These are phyloP conservation scores for Polychaeton citri DNA, from an alignment of 2,329 filamentous ascomycete species.

Conservation along the genomic window DNA sequence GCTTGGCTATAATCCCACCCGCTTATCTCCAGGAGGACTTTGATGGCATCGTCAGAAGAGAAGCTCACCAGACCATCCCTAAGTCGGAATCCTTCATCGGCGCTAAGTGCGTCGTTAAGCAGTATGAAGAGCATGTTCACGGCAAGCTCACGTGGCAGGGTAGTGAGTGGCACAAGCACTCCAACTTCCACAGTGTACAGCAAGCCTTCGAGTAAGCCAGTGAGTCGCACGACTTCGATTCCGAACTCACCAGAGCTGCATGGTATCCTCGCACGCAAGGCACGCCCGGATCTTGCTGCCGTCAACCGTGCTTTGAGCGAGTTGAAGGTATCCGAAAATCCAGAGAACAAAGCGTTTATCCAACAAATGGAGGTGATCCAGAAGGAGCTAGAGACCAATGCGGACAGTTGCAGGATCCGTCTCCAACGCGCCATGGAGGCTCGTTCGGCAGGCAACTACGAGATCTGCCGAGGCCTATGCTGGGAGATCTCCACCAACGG, in stretches of 20 bases:
- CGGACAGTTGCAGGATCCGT: conserved; percentile 6
- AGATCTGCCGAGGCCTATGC: conserved; percentile 11
- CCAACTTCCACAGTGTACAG: neutral
- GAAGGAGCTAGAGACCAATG: neutral
- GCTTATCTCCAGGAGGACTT: too few species aligned
- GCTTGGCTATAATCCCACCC: too few species aligned
- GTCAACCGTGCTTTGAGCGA: conserved; percentile 2
- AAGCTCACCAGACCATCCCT: neutral
- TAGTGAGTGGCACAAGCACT: neutral
- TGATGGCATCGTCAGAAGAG: neutral
- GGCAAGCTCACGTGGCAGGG: neutral
- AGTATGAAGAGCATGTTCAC: neutral
- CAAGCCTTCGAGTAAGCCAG: neutral
- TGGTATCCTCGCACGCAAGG: conserved; percentile 1
- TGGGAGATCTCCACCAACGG: conserved; percentile 9
- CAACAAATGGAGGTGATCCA: conserved; percentile 1
- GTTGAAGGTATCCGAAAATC: neutral
- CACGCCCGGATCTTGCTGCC: conserved; percentile 1
- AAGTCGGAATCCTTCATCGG: neutral
- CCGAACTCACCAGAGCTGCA: conserved; percentile 2
- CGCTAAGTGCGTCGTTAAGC: neutral
- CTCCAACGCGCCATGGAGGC: conserved; percentile 11
- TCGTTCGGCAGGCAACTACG: conserved; percentile 6
- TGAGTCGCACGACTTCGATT: neutral
- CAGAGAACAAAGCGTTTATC: neutral